A percentile compares a stretch with the other conserved stretches of the same genome.
Evolutionary conservation across 2,329 filamentous ascomycete species (phyloP).

Genomic region (Monosporascus ibericus): DNA sequence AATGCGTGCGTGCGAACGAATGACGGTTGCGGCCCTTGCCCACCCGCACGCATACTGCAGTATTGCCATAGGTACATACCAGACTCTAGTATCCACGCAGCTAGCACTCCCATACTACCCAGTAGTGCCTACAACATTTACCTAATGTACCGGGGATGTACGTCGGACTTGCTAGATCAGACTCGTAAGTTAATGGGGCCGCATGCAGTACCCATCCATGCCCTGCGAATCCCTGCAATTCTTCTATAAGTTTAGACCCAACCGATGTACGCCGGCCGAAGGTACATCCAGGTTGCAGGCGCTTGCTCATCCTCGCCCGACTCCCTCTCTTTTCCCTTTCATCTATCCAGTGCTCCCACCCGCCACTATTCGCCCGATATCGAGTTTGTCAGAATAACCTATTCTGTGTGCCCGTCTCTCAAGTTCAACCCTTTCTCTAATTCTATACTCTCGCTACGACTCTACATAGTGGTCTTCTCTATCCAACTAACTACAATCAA

Average conservation of each 20-base stretch:
- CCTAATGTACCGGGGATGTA: too few relatives aligned
- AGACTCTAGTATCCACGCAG: neutral
- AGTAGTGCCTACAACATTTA: too few relatives aligned
- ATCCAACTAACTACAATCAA: too few relatives aligned
- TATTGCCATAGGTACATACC: neutral
- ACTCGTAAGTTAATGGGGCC: neutral
- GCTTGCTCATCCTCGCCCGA: neutral
- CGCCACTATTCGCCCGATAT: neutral
- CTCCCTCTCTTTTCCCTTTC: neutral
- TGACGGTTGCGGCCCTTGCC: too few relatives aligned
- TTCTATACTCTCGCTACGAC: too few relatives aligned
- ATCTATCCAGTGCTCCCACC: neutral
- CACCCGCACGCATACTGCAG: neutral
- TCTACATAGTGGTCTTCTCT: too few relatives aligned
- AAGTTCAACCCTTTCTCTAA: too few relatives aligned
- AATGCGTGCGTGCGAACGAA: neutral
- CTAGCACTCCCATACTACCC: too few relatives aligned
- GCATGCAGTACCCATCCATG: neutral
- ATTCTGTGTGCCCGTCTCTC: too few relatives aligned
- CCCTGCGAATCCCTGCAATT: constrained; percentile 1
- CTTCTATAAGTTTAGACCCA: neutral
- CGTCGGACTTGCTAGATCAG: too few relatives aligned
- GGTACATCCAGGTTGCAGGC: neutral
- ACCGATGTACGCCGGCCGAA: neutral
- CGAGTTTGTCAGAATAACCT: neutral